Evolutionary conservation across 1,284 basidiomycete genomes (phyloP).

Genomic region (Tremellales sp.): DNA sequence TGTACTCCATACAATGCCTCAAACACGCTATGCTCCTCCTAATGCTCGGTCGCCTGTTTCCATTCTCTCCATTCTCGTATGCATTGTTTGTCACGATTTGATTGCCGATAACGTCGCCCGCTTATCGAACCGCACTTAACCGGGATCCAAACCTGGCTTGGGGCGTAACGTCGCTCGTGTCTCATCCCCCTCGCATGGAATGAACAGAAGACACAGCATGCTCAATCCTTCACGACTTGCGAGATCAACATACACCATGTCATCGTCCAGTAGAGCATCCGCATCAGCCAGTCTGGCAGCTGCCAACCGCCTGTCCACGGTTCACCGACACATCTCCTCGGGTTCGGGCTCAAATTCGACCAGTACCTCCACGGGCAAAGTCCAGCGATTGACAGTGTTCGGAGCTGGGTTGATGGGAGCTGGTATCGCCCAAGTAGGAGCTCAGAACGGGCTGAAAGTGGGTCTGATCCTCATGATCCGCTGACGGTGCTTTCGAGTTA

Average conservation of each 20-base stretch:
- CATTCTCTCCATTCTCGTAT: too few species aligned
- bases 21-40: neutral
- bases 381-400: constrained; percentile 49
- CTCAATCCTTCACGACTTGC: neutral
- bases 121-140: neutral
- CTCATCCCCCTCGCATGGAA: too few species aligned
- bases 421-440: constrained; percentile 54
- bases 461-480: neutral
- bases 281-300: constrained; percentile 5
- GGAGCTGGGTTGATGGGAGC: constrained; percentile 55
- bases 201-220: too few species aligned
- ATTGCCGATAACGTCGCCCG: too few species aligned
- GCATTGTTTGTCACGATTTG: too few species aligned
- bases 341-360: neutral
- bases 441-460: constrained; percentile 51
- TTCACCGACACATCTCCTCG: constrained; percentile 26
- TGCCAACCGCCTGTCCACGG: constrained; percentile 10
- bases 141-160: too few species aligned
- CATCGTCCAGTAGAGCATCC: neutral
- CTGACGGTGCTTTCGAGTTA: neutral
- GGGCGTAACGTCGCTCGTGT: too few species aligned
- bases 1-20: neutral
- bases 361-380: constrained; percentile 4
- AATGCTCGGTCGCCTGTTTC: neutral
- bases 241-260: neutral